phyloP scores from a whole-genome alignment of 306 rosid genomes.

The Cicer yamashitae region DNA sequence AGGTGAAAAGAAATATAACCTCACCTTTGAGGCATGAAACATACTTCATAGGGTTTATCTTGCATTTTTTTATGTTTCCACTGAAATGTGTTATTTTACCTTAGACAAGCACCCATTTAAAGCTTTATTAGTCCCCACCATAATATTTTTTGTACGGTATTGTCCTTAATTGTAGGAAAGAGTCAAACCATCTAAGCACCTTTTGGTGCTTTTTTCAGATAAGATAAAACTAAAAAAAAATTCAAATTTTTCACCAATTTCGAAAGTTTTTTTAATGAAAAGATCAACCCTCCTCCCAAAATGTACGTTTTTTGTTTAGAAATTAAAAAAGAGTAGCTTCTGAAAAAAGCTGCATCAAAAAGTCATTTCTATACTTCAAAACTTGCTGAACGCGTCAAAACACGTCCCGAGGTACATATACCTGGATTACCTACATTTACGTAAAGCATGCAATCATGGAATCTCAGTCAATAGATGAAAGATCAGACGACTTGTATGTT shows the following conservation, averaged over 20 bases:
- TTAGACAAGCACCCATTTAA: constrained; percentile 1
- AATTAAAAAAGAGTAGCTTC: no score
- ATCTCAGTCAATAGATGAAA: no score
- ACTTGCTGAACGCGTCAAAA: no score
- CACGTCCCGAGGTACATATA: no score
- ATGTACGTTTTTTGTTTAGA: no score
- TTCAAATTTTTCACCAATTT: no score
- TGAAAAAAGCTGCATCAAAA: no score
- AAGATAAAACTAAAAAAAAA: background rate
- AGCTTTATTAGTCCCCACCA: constrained; percentile 9
- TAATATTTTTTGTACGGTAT: background rate
- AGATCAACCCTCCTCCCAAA: no score
- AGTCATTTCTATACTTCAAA: no score
- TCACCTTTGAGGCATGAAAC: constrained; percentile 15
- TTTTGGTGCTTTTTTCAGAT: background rate
- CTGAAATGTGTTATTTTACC: background rate
- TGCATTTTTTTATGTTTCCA: constrained; percentile 16
- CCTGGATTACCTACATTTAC: no score
- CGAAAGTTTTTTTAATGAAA: background rate
- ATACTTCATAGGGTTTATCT: constrained; percentile 30
- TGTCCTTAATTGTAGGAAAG: constrained; percentile 13
- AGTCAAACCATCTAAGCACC: background rate
- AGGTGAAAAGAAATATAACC: constrained; percentile 22
- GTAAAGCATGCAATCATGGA: no score
- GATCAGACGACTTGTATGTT: no score